Evolutionary conservation across 1,284 basidiomycete species (phyloP), one percentile per base, ranked within the genome.

Genomic region (Malassezia caprae): DNA sequence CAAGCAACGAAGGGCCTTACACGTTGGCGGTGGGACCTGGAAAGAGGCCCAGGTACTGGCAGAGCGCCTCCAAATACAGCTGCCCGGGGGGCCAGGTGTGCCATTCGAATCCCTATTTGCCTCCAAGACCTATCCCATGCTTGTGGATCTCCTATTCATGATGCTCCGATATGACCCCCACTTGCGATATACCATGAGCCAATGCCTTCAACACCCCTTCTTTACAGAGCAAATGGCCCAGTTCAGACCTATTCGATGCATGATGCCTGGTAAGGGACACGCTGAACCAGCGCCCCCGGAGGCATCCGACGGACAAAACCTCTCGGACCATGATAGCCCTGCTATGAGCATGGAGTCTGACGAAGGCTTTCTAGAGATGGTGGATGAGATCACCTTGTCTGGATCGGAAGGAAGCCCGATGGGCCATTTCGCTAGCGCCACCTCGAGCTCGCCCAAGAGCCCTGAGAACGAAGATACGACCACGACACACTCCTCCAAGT

Each of bases 121-220:
- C 31, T 27, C 50, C 15, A 65, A 42, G n/a, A 34, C 23, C 17
- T 41, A 43, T 26, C 21, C 80, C 48, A 86, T 84, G 43, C 79
- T 99, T 43, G 79, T 98, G 64, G 85, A 96, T 66, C 93, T 90
- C 76, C 93, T 99, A 69, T 81, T 84, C 37, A 88, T 91, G 69
- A 80, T 96, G 15, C 81, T 99, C 53, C 86, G 84, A 66, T 98
- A 94, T 76, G 88, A 98, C 71, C 93, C 94, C 13, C 83, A 83
- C 40, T 78, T 80, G 45, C 84, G 94, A 31, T 78, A 94, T 50
- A 94, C 89, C 5, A 87, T 89, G 58, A 80, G 80, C 27, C 82
- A 91, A 73, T 94, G 90, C 73, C 78, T 96, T 53, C 80, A 88
- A 34, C 91, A 96, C 76, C 80, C 83, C 15, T 99, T 96, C 78